phyloP scores from a whole-genome alignment of 106 monocot genomes.

The Posidonia australis region DNA sequence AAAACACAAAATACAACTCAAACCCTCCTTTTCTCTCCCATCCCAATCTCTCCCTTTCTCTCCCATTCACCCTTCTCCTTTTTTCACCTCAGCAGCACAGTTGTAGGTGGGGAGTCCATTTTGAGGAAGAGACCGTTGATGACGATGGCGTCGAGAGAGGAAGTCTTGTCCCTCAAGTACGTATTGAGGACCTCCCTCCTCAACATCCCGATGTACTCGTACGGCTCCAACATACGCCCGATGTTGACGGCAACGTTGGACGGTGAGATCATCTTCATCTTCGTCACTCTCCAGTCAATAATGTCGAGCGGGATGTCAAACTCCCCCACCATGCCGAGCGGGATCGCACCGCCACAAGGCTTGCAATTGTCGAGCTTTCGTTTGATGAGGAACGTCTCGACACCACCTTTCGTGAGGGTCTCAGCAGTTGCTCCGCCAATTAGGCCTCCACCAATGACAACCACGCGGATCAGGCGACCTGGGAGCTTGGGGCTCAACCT shows the following conservation, averaged over 20 bases:
- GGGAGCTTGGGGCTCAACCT: conserved; percentile 42
- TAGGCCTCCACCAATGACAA: conserved; percentile 78
- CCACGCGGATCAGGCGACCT: conserved; percentile 63
- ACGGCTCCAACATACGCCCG: conserved; percentile 65
- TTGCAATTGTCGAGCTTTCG: conserved; percentile 53
- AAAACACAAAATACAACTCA: too few species aligned
- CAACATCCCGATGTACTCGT: conserved; percentile 99
- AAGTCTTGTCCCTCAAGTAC: conserved; percentile 54
- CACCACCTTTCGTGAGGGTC: conserved; percentile 83
- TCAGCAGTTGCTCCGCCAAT: conserved; percentile 79
- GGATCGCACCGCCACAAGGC: conserved; percentile 94
- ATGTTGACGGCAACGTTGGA: conserved; percentile 92
- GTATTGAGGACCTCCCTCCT: conserved; percentile 84
- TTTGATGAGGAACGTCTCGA: conserved; percentile 83
- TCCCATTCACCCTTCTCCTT: too few species aligned
- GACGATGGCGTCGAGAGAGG: conserved; percentile 44
- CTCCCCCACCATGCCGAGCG: conserved; percentile 88
- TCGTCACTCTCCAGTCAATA: conserved; percentile 72
- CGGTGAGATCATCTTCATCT: conserved; percentile 99
- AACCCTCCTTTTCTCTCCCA: too few species aligned
- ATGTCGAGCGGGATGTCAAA: conserved; percentile 81
- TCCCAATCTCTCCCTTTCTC: too few species aligned
- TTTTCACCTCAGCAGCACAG: too few species aligned
- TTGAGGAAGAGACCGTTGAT: conserved; percentile 35
- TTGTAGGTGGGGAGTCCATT: conserved; percentile 23